Evolutionary conservation across 805 yeast species (phyloP).

Genomic region (Clavispora fructus): DNA sequence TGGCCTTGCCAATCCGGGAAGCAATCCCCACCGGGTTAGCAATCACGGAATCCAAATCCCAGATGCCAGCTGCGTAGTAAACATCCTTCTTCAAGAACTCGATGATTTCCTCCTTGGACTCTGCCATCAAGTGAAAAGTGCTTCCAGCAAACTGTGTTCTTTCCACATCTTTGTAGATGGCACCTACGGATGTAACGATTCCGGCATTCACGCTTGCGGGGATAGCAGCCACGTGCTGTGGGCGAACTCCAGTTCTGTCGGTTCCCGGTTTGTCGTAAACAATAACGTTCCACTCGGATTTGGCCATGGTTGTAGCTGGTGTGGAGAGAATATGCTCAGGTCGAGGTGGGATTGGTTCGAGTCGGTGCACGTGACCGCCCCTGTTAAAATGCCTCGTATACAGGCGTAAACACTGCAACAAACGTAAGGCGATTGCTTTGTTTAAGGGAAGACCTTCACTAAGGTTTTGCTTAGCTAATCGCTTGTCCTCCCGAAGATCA

Average conservation of each 20-base stretch:
- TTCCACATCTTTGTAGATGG: constrained; percentile 43
- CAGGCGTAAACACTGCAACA: too few species aligned
- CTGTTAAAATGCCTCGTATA: too few species aligned
- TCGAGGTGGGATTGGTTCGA: neutral
- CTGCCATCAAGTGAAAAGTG: constrained; percentile 57
- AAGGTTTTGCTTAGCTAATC: too few species aligned
- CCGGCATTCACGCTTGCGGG: constrained; percentile 38
- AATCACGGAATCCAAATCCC: constrained; percentile 65
- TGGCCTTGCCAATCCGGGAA: constrained; percentile 27
- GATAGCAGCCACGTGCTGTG: constrained; percentile 47
- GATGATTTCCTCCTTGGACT: constrained; percentile 57
- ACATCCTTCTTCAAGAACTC: constrained; percentile 60
- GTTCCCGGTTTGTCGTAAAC: constrained; percentile 65
- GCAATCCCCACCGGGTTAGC: constrained; percentile 49
- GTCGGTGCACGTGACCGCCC: too few species aligned
- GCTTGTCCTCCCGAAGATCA: too few species aligned
- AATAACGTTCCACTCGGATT: constrained; percentile 44
- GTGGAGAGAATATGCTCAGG: neutral
- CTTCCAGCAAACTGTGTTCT: constrained; percentile 63
- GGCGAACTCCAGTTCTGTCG: constrained; percentile 50
- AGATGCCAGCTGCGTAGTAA: constrained; percentile 60
- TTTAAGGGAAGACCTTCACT: too few species aligned
- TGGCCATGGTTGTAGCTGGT: constrained; percentile 7
- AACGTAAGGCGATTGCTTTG: too few species aligned
- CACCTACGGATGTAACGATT: constrained; percentile 43